Percentiles rank a stretch among this genome's conserved stretches.
Conservation (phyloP, 75 land plant species). For the Pinus albicaulis region DNA sequence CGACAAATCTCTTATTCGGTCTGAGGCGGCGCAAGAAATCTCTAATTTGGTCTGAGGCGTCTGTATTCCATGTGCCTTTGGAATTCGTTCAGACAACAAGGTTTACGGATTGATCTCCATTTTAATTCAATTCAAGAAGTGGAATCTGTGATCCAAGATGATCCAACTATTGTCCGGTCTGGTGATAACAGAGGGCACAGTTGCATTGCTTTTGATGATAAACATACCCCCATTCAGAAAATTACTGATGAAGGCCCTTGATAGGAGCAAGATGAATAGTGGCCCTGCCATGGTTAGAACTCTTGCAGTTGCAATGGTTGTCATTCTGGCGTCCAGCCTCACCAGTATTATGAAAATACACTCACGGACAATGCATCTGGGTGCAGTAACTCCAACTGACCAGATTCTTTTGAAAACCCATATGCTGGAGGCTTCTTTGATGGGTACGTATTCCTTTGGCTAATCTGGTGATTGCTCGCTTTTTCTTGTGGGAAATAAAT, state of each 20-base stretch:
- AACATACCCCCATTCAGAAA: constrained; percentile 50
- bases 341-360: constrained; percentile 55
- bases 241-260: constrained; percentile 39
- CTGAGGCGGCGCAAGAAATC: too few species aligned
- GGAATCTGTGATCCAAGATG: constrained; percentile 20
- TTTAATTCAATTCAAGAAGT: neutral
- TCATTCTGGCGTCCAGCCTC: constrained; percentile 45
- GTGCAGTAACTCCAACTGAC: constrained; percentile 65
- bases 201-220: constrained; percentile 48
- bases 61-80: too few species aligned
- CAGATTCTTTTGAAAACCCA: constrained; percentile 72
- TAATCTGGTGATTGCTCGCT: neutral
- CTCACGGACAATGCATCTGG: constrained; percentile 41
- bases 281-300: constrained; percentile 52
- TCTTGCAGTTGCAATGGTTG: constrained; percentile 45
- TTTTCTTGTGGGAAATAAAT: neutral
- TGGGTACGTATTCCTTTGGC: constrained; percentile 32
- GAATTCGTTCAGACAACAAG: neutral
- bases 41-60: too few species aligned
- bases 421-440: constrained; percentile 70
- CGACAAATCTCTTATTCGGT: too few species aligned
- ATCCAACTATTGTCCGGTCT: constrained; percentile 42
- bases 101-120: neutral
- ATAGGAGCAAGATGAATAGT: constrained; percentile 40
- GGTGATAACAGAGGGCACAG: constrained; percentile 32